A percentile compares a stretch with the other conserved stretches of the same genome.
phyloP scores from a whole-genome alignment of 2,329 filamentous ascomycete species.

The Talaromyces sp. region DNA sequence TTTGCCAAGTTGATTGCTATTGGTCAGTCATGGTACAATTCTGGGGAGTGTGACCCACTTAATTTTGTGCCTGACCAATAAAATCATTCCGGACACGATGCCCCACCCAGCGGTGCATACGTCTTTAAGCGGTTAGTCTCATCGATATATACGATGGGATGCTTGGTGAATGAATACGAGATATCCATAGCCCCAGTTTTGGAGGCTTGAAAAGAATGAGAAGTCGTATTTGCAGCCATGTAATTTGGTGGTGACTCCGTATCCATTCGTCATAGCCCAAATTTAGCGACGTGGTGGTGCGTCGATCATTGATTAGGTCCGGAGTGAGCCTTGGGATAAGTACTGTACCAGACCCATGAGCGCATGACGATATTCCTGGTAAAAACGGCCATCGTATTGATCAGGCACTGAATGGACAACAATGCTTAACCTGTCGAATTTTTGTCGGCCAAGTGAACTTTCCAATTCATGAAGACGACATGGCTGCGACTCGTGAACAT shows the following conservation, averaged over 20 bases:
- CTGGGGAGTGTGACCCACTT: too few relatives aligned
- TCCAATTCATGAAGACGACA: neutral
- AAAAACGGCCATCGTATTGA: neutral
- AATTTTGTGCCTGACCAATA: too few relatives aligned
- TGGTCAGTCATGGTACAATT: too few relatives aligned
- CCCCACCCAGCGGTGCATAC: neutral
- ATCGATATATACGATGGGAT: neutral
- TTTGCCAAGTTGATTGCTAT: too few relatives aligned
- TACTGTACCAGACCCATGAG: neutral
- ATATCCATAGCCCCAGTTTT: neutral
- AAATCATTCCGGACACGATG: neutral
- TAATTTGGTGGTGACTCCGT: neutral
- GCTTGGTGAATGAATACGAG: neutral
- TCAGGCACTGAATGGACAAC: neutral
- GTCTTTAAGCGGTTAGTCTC: neutral
- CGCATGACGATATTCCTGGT: neutral
- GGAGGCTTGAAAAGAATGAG: neutral
- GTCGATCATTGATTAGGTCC: too few relatives aligned
- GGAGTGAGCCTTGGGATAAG: neutral
- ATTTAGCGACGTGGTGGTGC: neutral
- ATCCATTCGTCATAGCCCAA: neutral
- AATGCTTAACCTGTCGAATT: too few relatives aligned
- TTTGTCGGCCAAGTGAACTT: neutral
- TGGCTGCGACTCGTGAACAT: neutral
- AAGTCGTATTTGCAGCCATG: neutral